A percentile compares a stretch with the other conserved stretches of the same genome.
Conservation (phyloP, 768 basidiomycete species). For the Piloderma croceum region DNA sequence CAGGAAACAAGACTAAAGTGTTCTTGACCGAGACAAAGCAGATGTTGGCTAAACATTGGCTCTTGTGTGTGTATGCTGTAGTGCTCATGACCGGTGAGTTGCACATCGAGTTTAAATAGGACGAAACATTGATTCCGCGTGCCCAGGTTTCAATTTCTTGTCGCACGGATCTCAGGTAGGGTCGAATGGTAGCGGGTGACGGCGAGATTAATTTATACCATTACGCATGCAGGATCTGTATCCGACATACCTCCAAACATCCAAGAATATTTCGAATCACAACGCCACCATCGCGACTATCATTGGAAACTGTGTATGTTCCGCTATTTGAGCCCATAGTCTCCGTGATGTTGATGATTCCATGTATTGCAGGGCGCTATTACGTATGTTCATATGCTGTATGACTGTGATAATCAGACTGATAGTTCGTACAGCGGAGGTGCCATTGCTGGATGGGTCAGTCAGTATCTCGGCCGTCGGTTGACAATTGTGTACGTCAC, state of each 20-base stretch:
- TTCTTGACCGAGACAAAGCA: conserved; percentile 68
- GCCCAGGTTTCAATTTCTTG: conserved; percentile 69
- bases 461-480: conserved; percentile 78
- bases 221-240: conserved; percentile 80
- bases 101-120: no score
- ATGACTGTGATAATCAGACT: conserved; percentile 3
- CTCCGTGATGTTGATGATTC: no score
- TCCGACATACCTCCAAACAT: conserved; percentile 63
- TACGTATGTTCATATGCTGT: conserved; percentile 26
- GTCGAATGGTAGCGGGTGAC: no score
- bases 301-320: conserved; percentile 62
- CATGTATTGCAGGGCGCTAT: conserved; percentile 35
- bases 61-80: conserved; percentile 77
- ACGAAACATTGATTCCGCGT: neutral
- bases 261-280: conserved; percentile 55
- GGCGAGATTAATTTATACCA: no score
- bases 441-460: conserved; percentile 61
- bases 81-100: conserved; percentile 65
- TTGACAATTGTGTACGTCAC: conserved; percentile 51
- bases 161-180: conserved; percentile 72
- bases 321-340: no score
- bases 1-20: conserved; percentile 51
- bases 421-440: conserved; percentile 47
- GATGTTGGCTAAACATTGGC: conserved; percentile 83
- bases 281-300: conserved; percentile 73